Evolutionary conservation across 2,329 filamentous ascomycete species (phyloP).

Genomic region (Colletotrichum sp.): DNA sequence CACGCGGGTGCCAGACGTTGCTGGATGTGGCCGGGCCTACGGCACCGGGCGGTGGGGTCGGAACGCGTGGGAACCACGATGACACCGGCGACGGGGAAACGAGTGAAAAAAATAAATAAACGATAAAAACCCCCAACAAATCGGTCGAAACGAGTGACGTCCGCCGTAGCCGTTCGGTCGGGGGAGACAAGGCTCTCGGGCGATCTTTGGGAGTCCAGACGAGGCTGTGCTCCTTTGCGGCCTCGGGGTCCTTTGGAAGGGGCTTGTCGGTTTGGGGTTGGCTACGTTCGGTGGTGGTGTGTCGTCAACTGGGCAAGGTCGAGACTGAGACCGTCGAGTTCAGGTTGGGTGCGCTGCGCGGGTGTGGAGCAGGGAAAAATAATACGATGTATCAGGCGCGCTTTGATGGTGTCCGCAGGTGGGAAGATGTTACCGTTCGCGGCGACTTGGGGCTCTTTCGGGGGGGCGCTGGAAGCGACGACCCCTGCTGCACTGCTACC

Average conservation of each 20-base stretch:
- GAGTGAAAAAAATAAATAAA: background rate
- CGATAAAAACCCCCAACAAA: background rate
- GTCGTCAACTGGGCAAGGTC: background rate
- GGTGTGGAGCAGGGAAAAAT: constrained; percentile 18
- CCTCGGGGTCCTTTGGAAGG: background rate
- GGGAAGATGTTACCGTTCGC: constrained; percentile 20
- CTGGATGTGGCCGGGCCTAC: constrained; percentile 8
- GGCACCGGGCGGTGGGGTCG: constrained; percentile 16
- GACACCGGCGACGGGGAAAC: background rate
- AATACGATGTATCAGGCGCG: constrained; percentile 20
- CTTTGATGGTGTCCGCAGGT: constrained; percentile 5
- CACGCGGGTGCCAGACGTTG: background rate
- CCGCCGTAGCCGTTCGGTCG: background rate
- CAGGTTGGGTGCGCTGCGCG: background rate
- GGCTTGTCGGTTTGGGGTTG: background rate
- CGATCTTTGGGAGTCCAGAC: constrained; percentile 3
- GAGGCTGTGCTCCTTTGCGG: constrained; percentile 11
- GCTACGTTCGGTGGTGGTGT: background rate
- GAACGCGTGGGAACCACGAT: constrained; percentile 6
- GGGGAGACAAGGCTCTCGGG: constrained; percentile 6
- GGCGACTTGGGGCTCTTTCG: constrained; percentile 3
- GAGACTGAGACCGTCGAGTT: constrained; percentile 1
- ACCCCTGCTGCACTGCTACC: constrained; percentile 11
- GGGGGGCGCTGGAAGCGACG: constrained; percentile 1
- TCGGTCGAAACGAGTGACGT: background rate